These are phyloP conservation scores for Zalaria sp. DNA, from an alignment of 2,329 filamentous ascomycete species.

Conservation along the genomic window DNA sequence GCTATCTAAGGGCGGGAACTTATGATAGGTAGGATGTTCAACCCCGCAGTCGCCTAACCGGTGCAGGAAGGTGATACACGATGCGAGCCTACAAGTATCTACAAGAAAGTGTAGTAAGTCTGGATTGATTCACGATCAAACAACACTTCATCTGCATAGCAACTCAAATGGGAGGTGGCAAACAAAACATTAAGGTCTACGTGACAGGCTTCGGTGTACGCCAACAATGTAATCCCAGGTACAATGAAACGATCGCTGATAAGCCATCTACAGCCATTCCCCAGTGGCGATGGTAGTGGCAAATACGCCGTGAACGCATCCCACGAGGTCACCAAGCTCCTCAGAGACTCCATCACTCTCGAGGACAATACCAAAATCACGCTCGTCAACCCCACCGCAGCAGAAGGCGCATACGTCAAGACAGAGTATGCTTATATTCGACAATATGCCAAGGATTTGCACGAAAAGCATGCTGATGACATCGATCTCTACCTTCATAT, in stretches of 20 bases:
- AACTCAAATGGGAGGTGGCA: neutral
- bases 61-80: no score
- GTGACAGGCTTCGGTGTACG: constrained; percentile 7
- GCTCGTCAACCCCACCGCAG: constrained; percentile 6
- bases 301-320: constrained; percentile 3
- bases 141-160: no score
- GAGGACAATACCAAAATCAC: constrained; percentile 1
- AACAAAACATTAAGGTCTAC: constrained; percentile 3
- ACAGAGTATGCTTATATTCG: constrained; percentile 5
- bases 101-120: no score
- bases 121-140: no score
- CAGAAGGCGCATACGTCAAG: constrained; percentile 1
- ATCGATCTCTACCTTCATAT: constrained; percentile 5
- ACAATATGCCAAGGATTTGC: constrained; percentile 2
- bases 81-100: no score
- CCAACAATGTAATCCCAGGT: neutral
- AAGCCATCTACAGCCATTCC: constrained; percentile 5
- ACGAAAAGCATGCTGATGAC: neutral
- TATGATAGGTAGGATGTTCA: no score
- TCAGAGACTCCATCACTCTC: constrained; percentile 1
- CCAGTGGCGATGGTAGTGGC: neutral
- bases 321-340: constrained; percentile 6
- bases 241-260: neutral
- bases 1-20: no score
- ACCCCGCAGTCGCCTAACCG: no score